Evolutionary conservation across 2,329 filamentous ascomycete genomes (phyloP), one percentile per base, ranked within the genome.

Genomic region (Cladosporium sp.): DNA sequence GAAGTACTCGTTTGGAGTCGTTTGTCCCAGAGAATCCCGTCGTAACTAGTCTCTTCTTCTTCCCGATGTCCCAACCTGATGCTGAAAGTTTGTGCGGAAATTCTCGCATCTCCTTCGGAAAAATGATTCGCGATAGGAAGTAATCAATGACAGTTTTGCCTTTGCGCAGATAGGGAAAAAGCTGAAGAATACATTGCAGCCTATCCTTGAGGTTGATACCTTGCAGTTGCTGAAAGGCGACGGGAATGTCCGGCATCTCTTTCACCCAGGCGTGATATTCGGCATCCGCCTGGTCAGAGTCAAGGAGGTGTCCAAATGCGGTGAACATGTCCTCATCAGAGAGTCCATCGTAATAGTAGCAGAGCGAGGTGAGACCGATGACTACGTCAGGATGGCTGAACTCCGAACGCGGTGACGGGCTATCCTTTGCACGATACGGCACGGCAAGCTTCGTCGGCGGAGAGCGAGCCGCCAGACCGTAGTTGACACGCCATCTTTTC

Each of bases 1-100:
- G 85, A 0, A 88, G 64, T 29, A 85, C 70, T 0, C 66, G 68
- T 32, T 76, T 72, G 16, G 78, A 81, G 59, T 88, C 85, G 38
- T 86, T 88, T 0, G 85, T 88, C 0, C 85, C 85, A 7, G 80
- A 85, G 60, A 90, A 89, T 0, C 85, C 85, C 0, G 83, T 86
- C 0, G 83, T 85, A 1, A 75, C 53, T 1, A 67, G 0, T 85
- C 76, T 0, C 83, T 59, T 4, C 72, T 62, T 0, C 67, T 63
- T 0, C 0, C 82, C 80, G 1, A 88, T 68, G 55, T 88, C 84
- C 84, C 84, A 88, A 0, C 80, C 82, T 0, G 80, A 85, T 0
- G 80, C 76, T 29, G 83, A 78, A 0, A 88, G 63, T 53, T 86
- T 87, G 8, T 76, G 61, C 0, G 70, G 69, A 54, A 86, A 88